Evolutionary conservation across 257 asterid genomes (phyloP).

Genomic region (Solanum sejunctum): DNA sequence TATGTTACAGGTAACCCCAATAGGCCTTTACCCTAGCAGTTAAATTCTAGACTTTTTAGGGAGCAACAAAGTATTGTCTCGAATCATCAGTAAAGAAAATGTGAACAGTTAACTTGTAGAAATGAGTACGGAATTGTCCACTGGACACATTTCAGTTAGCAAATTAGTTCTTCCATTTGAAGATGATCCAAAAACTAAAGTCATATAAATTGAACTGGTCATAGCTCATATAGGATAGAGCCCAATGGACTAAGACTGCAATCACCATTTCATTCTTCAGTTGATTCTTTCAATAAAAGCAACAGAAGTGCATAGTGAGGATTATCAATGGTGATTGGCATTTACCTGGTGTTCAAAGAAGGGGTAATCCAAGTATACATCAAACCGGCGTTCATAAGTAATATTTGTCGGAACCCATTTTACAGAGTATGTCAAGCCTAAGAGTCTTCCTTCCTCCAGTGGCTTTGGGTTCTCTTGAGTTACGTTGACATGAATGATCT

Average conservation of each 20-base stretch:
- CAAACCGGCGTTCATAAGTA: constrained; percentile 59
- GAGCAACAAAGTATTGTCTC: neutral
- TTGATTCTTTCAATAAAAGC: neutral
- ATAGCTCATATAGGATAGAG: neutral
- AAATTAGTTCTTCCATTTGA: neutral
- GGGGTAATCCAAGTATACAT: constrained; percentile 73
- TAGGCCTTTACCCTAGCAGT: neutral
- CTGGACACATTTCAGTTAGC: neutral
- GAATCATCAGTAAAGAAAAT: neutral
- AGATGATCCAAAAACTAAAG: neutral
- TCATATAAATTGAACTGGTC: neutral
- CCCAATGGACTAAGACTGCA: neutral
- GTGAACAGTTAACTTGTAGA: neutral
- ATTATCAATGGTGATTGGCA: neutral
- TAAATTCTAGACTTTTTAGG: neutral
- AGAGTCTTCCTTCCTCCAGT: constrained; percentile 43
- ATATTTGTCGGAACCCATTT: constrained; percentile 54
- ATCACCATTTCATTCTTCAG: neutral
- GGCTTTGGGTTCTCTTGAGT: constrained; percentile 56
- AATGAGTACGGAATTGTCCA: neutral
- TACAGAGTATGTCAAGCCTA: constrained; percentile 74
- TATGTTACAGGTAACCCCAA: neutral
- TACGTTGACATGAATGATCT: constrained; percentile 67
- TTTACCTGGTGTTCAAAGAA: constrained; percentile 77
- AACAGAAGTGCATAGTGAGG: neutral